Base-by-base conservation (phyloP, 2,329 filamentous ascomycete genomes). In the Colletotrichum camelliae region DNA sequence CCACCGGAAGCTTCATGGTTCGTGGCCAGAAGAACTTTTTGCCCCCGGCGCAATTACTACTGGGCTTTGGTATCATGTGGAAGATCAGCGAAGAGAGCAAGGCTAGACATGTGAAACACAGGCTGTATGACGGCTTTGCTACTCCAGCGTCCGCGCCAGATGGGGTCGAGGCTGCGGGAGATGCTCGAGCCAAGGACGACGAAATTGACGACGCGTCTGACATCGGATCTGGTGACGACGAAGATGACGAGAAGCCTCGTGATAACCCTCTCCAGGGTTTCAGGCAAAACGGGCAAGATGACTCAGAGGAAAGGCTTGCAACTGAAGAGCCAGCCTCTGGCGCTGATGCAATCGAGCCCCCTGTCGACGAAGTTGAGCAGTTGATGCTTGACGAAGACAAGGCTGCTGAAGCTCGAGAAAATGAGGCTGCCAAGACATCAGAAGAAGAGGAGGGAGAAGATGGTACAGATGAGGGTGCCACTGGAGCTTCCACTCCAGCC, bases 11-110 rank as follows among this genome's bases (percentile, higher is more conserved):
- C 77, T 98, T 99, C 83, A 91, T 93, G 84, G 89, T 98, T 64
- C 91, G 91, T 48, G 96, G 96, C 4, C 94, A 94, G 85, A 98
- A 98, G 87, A 98, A 98, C 81, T 97, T 94, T 79, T 85, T 99
- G 43, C 95, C 96, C 0, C 96, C 97, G 2, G 94, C 95, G 8
- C 96, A 96, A 80, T 88, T 98, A 33, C 87, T 98, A 2, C 90
- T 99, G 37, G 97, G 97, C 0, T 95, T 98, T 81, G 96, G 93
- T 2, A 90, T 98, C 60, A 89, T 98, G 84, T 99, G 98, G 84
- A 93, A 92, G 80, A 93, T 98, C 68, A 98, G 95, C 80, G 94
- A 97, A 72, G 94, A 96, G 80, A 98, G 96, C 85, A 94, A 95
- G 82, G 90, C 89, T 5, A 94, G 92, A 73, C 96, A 98, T 83